A percentile compares a stretch with the other conserved stretches of the same genome.
phyloP scores from a whole-genome alignment of 257 asterid species.

The Penstemon newberryi region DNA sequence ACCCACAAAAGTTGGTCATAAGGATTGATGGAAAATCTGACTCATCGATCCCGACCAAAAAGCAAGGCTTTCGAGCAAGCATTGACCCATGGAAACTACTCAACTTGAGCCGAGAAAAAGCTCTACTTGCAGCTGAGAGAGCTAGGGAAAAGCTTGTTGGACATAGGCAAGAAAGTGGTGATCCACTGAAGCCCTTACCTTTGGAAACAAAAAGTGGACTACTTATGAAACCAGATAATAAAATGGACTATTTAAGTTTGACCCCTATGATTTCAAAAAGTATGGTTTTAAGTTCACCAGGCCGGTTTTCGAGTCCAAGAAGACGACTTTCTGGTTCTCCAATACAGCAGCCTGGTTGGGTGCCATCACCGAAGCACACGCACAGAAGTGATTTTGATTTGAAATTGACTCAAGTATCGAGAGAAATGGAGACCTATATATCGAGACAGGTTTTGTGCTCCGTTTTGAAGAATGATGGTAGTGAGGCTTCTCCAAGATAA shows the following conservation, averaged over 20 bases:
- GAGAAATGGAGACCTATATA: constrained; percentile 75
- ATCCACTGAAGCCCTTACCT: constrained; percentile 69
- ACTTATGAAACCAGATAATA: constrained; percentile 43
- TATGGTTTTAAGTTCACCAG: constrained; percentile 43
- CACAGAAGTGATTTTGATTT: constrained; percentile 74
- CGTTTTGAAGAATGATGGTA: constrained; percentile 53
- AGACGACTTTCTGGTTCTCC: constrained; percentile 73
- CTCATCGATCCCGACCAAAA: constrained; percentile 38
- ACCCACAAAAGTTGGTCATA: constrained; percentile 62
- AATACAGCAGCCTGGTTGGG: constrained; percentile 36
- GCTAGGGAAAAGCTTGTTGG: constrained; percentile 68
- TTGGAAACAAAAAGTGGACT: constrained; percentile 76
- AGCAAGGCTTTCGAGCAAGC: constrained; percentile 76
- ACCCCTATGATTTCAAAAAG: constrained; percentile 43
- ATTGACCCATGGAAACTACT: constrained; percentile 95
- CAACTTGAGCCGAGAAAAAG: constrained; percentile 80
- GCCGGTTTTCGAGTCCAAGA: constrained; percentile 79
- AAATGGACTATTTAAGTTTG: constrained; percentile 26
- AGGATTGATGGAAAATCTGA: constrained; percentile 69
- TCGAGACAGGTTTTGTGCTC: constrained; percentile 79
- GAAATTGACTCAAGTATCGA: constrained; percentile 75
- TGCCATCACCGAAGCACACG: constrained; percentile 55
- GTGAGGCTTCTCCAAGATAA: constrained; percentile 57
- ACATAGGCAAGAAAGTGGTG: constrained; percentile 42
- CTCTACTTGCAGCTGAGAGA: constrained; percentile 63